phyloP scores from a whole-genome alignment of 345 rosid species.

The Streptanthus diversifolius region DNA sequence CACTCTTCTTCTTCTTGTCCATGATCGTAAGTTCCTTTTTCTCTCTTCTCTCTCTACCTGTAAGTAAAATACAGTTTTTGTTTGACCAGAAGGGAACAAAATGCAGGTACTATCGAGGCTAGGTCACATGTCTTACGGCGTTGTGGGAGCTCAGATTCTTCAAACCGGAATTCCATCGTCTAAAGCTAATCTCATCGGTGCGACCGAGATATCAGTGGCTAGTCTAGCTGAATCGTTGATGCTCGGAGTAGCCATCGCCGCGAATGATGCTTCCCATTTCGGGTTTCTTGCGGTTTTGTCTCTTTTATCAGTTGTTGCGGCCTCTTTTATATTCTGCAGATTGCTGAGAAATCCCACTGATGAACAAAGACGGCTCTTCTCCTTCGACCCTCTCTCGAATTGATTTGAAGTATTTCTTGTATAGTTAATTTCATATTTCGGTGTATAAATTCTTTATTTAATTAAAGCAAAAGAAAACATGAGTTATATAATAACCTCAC shows the following conservation, averaged over 20 bases:
- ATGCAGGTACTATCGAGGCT: conserved; percentile 79
- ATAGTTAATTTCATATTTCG: conserved; percentile 9
- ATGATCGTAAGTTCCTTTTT: conserved; percentile 58
- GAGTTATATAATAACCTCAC: neutral
- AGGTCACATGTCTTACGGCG: conserved; percentile 88
- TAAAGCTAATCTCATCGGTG: conserved; percentile 89
- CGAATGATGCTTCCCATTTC: conserved; percentile 79
- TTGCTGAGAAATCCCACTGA: conserved; percentile 85
- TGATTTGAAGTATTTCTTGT: conserved; percentile 23
- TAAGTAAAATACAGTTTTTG: neutral
- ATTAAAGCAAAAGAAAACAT: neutral
- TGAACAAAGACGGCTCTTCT: conserved; percentile 72
- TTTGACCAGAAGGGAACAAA: neutral
- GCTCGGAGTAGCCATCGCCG: conserved; percentile 84
- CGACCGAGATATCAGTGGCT: conserved; percentile 83
- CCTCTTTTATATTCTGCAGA: conserved; percentile 81
- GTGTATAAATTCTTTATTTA: conserved; percentile 18
- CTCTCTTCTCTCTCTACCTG: neutral
- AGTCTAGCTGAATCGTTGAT: conserved; percentile 87
- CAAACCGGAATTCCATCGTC: conserved; percentile 91
- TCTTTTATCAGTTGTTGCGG: conserved; percentile 77
- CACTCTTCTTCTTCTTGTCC: conserved; percentile 68
- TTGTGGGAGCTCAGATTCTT: conserved; percentile 90
- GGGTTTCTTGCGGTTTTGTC: conserved; percentile 68
- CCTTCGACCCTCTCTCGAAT: conserved; percentile 37